Evolutionary conservation across 345 rosid genomes (phyloP).

Genomic region (Salix caprea): DNA sequence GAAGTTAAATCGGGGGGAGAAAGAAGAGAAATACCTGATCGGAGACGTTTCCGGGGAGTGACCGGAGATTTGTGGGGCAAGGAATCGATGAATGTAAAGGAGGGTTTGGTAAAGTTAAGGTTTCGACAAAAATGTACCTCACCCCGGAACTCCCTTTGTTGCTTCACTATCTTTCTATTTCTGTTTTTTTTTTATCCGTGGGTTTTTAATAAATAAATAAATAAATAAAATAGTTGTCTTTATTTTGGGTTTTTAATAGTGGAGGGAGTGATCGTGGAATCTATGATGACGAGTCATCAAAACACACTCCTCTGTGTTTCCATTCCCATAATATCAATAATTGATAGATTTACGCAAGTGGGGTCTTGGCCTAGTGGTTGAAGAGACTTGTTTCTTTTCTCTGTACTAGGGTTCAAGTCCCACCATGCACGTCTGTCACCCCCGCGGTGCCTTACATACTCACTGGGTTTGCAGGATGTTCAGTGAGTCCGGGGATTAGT

Average conservation of each 20-base stretch:
- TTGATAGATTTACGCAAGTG: too few relatives aligned
- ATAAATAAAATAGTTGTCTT: not conserved
- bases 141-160: not conserved
- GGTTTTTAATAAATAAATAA: not conserved
- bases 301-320: too few relatives aligned
- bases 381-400: too few relatives aligned
- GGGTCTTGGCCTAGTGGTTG: too few relatives aligned
- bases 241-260: not conserved
- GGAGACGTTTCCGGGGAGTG: constrained; percentile 7
- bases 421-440: too few relatives aligned
- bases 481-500: too few relatives aligned
- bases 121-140: constrained; percentile 14
- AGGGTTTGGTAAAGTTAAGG: constrained; percentile 4
- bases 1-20: not conserved
- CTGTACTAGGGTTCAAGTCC: too few relatives aligned
- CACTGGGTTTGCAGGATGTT: too few relatives aligned
- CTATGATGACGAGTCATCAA: too few relatives aligned
- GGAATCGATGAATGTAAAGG: not conserved
- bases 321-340: too few relatives aligned
- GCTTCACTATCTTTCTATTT: not conserved
- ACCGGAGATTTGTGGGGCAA: not conserved
- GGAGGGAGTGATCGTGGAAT: too few relatives aligned
- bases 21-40: constrained; percentile 24
- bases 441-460: too few relatives aligned
- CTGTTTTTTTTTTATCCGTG: not conserved